Evolutionary conservation across 768 basidiomycete genomes (phyloP), one percentile per base, ranked within the genome.

Genomic region (Mycena galopus): DNA sequence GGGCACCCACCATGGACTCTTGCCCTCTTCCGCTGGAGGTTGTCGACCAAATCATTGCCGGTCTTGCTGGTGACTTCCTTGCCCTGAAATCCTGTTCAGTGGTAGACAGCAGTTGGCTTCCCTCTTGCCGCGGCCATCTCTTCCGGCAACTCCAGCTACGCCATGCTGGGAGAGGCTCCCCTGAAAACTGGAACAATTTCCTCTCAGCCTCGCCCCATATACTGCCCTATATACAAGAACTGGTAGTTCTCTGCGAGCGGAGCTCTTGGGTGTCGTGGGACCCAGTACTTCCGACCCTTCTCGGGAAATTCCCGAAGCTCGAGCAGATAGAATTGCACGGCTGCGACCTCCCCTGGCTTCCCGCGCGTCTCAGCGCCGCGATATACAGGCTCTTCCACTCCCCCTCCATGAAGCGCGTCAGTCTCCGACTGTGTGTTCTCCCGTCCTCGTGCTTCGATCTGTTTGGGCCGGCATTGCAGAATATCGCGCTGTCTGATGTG

Each of bases 201-300:
- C 53, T 73, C 14, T 47, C 56, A 8, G 19, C 9, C 27, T 37
- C 65, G 1, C 62, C 62, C 1, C 64, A 69, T 25, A 32, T 73
- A 9, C 33, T 47, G 8, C 27, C 64, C 4, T 67, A 67, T 32
- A 65, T 73, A 16, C 35, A 60, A n/a, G 57, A 56, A 17, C 64
- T 73, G 11, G 21, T 11, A 2, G 35, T 73, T 16, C 53, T 60
- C 4, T 73, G 73, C 58, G 68, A 73, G 14, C 73, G 73, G 27
- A 73, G 73, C 27, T 69, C 67, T 23, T 73, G 73, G 72, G 65
- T 73, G 14, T 65, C 68, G 6, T 73, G 67, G 67, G 63, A 69
- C 35, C 58, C 67, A 39, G 23, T 65, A 25, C 64, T 73, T 16
- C 63, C 68, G 16, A n/a, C 67, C 3, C 62, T 73, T 8, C 63